Percentiles rank a stretch among this genome's conserved stretches.
phyloP scores from a whole-genome alignment of 1,284 basidiomycete species.

The Cutaneotrichosporon dermatis region DNA sequence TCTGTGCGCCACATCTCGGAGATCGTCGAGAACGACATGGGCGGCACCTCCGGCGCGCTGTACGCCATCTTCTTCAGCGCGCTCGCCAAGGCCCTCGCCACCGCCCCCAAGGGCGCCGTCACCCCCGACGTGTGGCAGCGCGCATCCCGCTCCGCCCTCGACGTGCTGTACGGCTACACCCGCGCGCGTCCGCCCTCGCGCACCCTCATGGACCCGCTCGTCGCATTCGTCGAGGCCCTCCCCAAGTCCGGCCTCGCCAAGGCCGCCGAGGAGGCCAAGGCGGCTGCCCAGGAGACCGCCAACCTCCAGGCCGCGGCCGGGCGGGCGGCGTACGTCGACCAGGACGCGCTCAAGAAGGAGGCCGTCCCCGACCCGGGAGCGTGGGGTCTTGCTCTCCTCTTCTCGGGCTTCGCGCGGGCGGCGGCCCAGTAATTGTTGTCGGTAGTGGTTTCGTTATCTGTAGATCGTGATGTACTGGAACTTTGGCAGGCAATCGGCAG shows the following conservation, averaged over 20 bases:
- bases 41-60: conserved; percentile 84
- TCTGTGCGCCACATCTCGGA: conserved; percentile 66
- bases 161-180: conserved; percentile 78
- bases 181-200: conserved; percentile 81
- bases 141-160: conserved; percentile 61
- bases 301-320: conserved; percentile 80
- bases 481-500: too few relatives aligned
- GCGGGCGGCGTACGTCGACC: conserved; percentile 80
- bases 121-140: conserved; percentile 61
- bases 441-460: too few relatives aligned
- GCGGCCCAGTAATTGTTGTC: not conserved
- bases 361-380: conserved; percentile 82
- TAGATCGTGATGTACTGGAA: too few relatives aligned
- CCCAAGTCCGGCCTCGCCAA: conserved; percentile 48
- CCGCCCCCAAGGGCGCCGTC: conserved; percentile 30
- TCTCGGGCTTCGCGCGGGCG: conserved; percentile 54
- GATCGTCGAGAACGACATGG: conserved; percentile 72
- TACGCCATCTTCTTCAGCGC: conserved; percentile 89
- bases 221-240: conserved; percentile 67
- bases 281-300: conserved; percentile 67
- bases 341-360: conserved; percentile 63
- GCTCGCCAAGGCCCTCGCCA: conserved; percentile 52
- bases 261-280: conserved; percentile 62
- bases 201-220: conserved; percentile 84
- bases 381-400: conserved; percentile 75